Evolutionary conservation across 768 basidiomycete species (phyloP), one percentile per base, ranked within the genome.

Genomic region (Boletus rubescentipes): DNA sequence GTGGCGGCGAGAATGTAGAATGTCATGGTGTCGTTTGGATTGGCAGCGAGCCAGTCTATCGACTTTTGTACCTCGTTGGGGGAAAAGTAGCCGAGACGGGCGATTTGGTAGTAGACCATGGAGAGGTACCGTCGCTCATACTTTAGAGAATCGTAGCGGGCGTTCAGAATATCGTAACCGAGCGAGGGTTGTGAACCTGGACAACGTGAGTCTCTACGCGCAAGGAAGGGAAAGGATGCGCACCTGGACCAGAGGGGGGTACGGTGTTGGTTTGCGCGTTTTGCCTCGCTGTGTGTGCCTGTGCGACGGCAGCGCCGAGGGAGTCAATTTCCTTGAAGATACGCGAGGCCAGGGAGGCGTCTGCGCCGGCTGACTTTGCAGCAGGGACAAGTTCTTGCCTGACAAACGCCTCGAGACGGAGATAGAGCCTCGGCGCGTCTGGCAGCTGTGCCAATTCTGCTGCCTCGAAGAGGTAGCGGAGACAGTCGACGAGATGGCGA

Each of bases 91-190:
- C 87, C 89, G 41, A 86, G 72, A 29, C 85, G 80, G 18, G 84
- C 79, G 50, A 92, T 73, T 23, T 82, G 73, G 67, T 79, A 83
- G 34, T 91, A 76, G 14, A 82, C 76, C n/a, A 78, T 76, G 18
- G 84, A 83, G 5, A 93, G 78, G 45, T 78, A 75, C 11, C 87
- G 80, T 57, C 91, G 79, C 63, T 93, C 90, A 49, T 85, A 85
- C 63, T 80, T 83, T 46, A 94, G 75, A 0, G 87, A 89, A 34
- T 89, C 84, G 60, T 82, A 80, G 30, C 89, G 83, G 36, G 86
- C 82, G 44, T 77, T 80, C 2, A 88, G 75, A 54, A 91, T 76
- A 55, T 89, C 86, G 42, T 77, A 78, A 9, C 89, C 88, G 40
- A 93, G 72, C 3, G 75, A 69, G 5, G 79, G 75, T 47, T 68